Evolutionary conservation across 1,139 yeast genomes (phyloP).

Genomic region (Suhomyces bribrorum): DNA sequence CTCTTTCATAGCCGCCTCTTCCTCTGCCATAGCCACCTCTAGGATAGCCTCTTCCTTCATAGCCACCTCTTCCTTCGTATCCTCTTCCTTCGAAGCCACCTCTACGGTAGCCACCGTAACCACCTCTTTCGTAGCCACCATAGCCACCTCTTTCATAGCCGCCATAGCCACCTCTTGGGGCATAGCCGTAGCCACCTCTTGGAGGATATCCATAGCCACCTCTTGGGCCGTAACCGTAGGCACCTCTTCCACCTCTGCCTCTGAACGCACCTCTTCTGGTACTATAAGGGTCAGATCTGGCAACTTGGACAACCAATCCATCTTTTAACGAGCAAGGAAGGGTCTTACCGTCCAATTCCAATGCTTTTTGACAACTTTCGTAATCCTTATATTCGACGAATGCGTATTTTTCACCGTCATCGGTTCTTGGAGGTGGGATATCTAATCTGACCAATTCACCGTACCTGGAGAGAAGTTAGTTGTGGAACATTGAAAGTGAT

Average conservation of each 20-base stretch:
- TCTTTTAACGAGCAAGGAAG: slow-evolving; percentile 39
- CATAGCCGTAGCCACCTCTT: slow-evolving; percentile 24
- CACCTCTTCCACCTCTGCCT: slow-evolving; percentile 22
- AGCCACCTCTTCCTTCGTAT: slow-evolving; percentile 12
- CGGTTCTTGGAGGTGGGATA: slow-evolving; percentile 68
- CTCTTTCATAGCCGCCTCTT: slow-evolving; percentile 17
- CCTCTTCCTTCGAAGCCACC: slow-evolving; percentile 15
- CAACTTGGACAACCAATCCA: slow-evolving; percentile 58
- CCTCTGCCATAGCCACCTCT: slow-evolving; percentile 22
- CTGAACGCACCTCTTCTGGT: slow-evolving; percentile 33
- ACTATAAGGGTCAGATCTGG: slow-evolving; percentile 55
- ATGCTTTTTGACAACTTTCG: slow-evolving; percentile 64
- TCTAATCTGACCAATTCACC: slow-evolving; percentile 69
- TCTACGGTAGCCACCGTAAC: slow-evolving; percentile 11
- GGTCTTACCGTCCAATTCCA: slow-evolving; percentile 50
- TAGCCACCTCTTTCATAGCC: slow-evolving; percentile 19
- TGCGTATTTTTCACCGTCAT: slow-evolving; percentile 68
- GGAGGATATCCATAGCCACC: slow-evolving; percentile 18
- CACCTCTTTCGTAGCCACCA: slow-evolving; percentile 19
- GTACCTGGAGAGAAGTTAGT: slow-evolving; percentile 43
- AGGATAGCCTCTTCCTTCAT: slow-evolving; percentile 14
- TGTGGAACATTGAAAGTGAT: too few relatives aligned
- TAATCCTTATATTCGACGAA: slow-evolving; percentile 65
- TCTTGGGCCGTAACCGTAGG: slow-evolving; percentile 17
- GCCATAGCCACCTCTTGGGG: slow-evolving; percentile 23